Evolutionary conservation across 768 basidiomycete species (phyloP), one percentile per base, ranked within the genome.

Genomic region (Boletus speciosus): DNA sequence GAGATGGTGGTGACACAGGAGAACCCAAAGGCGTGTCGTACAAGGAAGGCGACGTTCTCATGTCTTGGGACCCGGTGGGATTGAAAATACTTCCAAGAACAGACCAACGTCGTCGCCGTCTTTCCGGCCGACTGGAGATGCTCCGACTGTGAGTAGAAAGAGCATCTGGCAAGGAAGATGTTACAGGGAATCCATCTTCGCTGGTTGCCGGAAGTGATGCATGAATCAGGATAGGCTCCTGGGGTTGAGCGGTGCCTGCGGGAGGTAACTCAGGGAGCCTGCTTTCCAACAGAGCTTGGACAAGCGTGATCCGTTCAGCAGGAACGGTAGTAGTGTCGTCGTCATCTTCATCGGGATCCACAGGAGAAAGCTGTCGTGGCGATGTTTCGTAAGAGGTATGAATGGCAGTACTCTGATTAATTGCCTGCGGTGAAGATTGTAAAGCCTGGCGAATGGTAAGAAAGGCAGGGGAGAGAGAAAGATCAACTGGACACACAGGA

Each of bases 221-320:
- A 15, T 76, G 69, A 27, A 91, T 71, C 21, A 90, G 63, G 36
- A 90, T 86, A 29, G 90, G 82, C 36, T 86, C 79, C 64, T 91
- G 88, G 10, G 82, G 76, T 47, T 72, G 83, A 49, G 74, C 73
- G 10, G 85, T 79, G 16, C 90, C 90, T 35, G 76, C 73, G 16
- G 90, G 90, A 15, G 90, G 88, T 14, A 88, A 65, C 35, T 85
- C 78, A 7, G 90, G 90, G 32, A 89, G 69, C 36, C 90, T 84
- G 60, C 90, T 91, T 73, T 93, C 90, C 49, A 88, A 64, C 19
- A 93, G 73, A 10, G 85, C 85, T 59, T 93, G 83, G 0, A 79
- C 84, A 39, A 93, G 78, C 27, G 83, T 85, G 36, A 93, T 85
- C 27, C 78, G 77, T 34, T 88, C 86, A 51, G 83, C 67, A 38